Percentiles rank a stretch among this genome's conserved stretches.
Conservation (phyloP, 257 asterid genomes). For the Salvia miltiorrhiza region DNA sequence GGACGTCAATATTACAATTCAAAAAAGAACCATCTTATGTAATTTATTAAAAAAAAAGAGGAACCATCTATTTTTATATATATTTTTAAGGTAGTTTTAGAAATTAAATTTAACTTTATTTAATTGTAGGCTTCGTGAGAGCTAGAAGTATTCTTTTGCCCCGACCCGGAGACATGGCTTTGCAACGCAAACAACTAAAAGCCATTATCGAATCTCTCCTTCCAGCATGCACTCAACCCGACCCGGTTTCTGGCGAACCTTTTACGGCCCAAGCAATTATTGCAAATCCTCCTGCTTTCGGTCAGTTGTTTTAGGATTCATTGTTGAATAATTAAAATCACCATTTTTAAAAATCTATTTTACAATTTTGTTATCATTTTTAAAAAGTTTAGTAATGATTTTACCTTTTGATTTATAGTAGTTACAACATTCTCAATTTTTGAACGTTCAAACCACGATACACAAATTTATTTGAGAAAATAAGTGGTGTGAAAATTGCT, state of each 20-base stretch:
- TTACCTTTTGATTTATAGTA: too few relatives aligned
- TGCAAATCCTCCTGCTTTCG: constrained; percentile 95
- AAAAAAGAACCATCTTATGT: too few relatives aligned
- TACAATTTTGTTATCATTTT: too few relatives aligned
- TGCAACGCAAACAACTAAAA: constrained; percentile 67
- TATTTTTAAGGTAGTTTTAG: background rate
- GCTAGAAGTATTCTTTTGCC: constrained; percentile 81
- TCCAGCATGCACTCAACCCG: constrained; percentile 94
- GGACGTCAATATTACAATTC: too few relatives aligned
- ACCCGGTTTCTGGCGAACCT: constrained; percentile 58
- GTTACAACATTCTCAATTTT: too few relatives aligned
- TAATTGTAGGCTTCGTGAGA: constrained; percentile 71
- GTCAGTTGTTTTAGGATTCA: constrained; percentile 47
- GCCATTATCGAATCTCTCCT: constrained; percentile 82
- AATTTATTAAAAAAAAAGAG: too few relatives aligned
- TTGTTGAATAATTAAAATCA: too few relatives aligned
- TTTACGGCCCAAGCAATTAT: constrained; percentile 92
- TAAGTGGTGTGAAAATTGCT: too few relatives aligned
- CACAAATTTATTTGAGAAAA: too few relatives aligned
- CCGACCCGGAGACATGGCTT: constrained; percentile 54
- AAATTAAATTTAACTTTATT: background rate
- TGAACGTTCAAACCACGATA: too few relatives aligned
- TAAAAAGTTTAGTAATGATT: too few relatives aligned
- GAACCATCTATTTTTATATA: too few relatives aligned
- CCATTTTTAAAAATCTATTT: background rate